Conservation (phyloP, 495 filamentous ascomycete genomes). For the Hypoxylon cercidicola region DNA sequence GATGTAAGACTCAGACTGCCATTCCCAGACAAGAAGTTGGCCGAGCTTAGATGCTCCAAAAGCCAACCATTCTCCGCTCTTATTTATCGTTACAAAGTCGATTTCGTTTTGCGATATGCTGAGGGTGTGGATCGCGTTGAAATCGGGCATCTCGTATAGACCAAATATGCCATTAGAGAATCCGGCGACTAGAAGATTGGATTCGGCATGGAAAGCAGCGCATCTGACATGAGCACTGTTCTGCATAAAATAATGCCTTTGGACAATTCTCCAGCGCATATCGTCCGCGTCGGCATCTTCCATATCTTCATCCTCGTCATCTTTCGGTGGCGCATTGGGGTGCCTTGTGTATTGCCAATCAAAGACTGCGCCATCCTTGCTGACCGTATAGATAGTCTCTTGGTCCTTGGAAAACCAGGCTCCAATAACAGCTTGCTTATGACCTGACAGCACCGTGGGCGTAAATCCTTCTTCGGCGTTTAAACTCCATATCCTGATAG, state of each 20-base stretch:
- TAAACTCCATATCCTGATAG: slow-evolving; percentile 92
- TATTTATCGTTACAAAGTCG: slow-evolving; percentile 91
- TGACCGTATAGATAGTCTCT: slow-evolving; percentile 71
- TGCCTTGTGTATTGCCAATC: slow-evolving; percentile 73
- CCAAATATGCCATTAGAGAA: slow-evolving; percentile 95
- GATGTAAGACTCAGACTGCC: slow-evolving; percentile 99
- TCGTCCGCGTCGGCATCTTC: slow-evolving; percentile 67
- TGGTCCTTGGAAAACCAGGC: slow-evolving; percentile 95
- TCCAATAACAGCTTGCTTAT: slow-evolving; percentile 84
- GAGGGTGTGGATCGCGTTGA: slow-evolving; percentile 88
- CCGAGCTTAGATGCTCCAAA: slow-evolving; percentile 97
- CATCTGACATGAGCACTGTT: slow-evolving; percentile 87
- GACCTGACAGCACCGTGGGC: slow-evolving; percentile 88
- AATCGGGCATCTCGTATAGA: slow-evolving; percentile 95
- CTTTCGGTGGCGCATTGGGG: slow-evolving; percentile 61
- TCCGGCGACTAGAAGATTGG: slow-evolving; percentile 88
- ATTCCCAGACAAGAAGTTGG: slow-evolving; percentile 97
- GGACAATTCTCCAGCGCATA: slow-evolving; percentile 83
- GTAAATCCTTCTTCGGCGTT: slow-evolving; percentile 86
- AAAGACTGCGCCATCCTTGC: slow-evolving; percentile 66
- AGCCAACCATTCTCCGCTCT: slow-evolving; percentile 94
- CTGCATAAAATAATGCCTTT: slow-evolving; percentile 92
- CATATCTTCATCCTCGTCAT: slow-evolving; percentile 68
- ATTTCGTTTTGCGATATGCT: slow-evolving; percentile 97
- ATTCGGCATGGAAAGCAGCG: slow-evolving; percentile 84